A percentile compares a stretch with the other conserved stretches of the same genome.
Evolutionary conservation across 23 red algal species (phyloP).

Genomic region (Gracilariopsis chorda): DNA sequence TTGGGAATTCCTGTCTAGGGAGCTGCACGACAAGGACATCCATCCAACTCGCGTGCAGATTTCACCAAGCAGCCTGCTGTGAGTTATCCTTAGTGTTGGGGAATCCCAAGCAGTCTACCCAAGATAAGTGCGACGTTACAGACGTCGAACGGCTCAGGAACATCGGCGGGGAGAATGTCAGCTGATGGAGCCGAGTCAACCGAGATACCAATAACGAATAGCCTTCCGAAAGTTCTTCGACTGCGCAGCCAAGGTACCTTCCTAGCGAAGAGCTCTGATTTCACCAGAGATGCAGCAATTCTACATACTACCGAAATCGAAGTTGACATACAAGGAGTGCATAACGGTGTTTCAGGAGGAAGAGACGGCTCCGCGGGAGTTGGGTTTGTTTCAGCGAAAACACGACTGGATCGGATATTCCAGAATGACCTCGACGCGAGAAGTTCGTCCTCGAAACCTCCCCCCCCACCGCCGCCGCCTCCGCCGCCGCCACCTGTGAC

Average conservation of each 20-base stretch:
- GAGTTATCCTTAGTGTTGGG: too few species aligned
- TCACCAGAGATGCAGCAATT: conserved; percentile 41
- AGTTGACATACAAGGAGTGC: conserved; percentile 35
- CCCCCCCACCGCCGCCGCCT: conserved; percentile 10
- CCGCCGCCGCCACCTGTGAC: background rate
- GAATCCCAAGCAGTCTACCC: too few species aligned
- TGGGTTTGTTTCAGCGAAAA: conserved; percentile 39
- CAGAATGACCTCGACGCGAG: background rate
- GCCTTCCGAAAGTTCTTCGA: background rate
- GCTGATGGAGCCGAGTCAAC: background rate
- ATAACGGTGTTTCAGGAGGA: background rate
- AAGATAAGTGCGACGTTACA: too few species aligned
- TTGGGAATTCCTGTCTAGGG: too few species aligned
- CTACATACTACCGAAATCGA: conserved; percentile 41
- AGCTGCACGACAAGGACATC: too few species aligned
- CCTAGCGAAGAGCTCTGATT: conserved; percentile 50
- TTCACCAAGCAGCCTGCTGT: too few species aligned
- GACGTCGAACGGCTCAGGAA: too few species aligned
- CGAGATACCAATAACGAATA: background rate
- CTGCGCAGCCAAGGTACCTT: conserved; percentile 28
- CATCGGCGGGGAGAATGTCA: conserved; percentile 25
- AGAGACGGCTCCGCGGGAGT: conserved; percentile 18
- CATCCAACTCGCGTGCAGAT: too few species aligned
- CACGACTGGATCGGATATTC: conserved; percentile 40
- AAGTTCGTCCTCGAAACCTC: background rate